Base-by-base conservation (phyloP, 2,329 filamentous ascomycete species). In the Colletotrichum chlorophyti region DNA sequence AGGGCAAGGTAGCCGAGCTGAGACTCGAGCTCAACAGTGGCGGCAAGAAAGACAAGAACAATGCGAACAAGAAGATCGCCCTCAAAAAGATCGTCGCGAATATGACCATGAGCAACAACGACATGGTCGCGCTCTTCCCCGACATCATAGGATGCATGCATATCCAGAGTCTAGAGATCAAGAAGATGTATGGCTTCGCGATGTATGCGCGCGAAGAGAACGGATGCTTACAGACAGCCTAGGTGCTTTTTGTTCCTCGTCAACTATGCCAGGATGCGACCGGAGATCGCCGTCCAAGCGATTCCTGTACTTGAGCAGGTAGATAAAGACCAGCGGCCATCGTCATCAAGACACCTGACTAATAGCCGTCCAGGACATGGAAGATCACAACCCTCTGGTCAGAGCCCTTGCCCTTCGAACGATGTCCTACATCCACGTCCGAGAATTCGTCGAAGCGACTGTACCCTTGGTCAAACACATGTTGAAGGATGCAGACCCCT, bases 51-150 rank as follows among this genome's bases (percentile, higher is more conserved):
- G 95, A 99, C 80, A 98, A 97, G 84, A 97, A 96, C 78, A 90
- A 92, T 77, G 85, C 89, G 40, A 87, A 87, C 65, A 99, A 98
- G 83, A 98, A 98, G 85, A 96, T 97, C 71, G 93, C 95, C 10
- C 83, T 99, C 63, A 99, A 99, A 84, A 97, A 97, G 83, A 98
- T 99, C 66, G 95, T 99, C 68, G 95, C 95, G 73, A 99, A 99
- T 74, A 99, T 99, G 95, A 99, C 95, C 64, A 99, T 99, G 95
- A 98, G 94, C 85, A 99, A 99, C 79, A 99, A 98, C 71, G 95
- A 99, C 75, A 99, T 99, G 95, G 90, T 98, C 53, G 93, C 92
- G 34, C 81, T 99, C 49, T 99, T 99, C 68, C 93, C 94, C 15
- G 95, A 99, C 72, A 90, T 99, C 60, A 91, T 99, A 66, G 88